phyloP scores from a whole-genome alignment of 2,329 filamentous ascomycete species.

The Xylariaceae sp. region DNA sequence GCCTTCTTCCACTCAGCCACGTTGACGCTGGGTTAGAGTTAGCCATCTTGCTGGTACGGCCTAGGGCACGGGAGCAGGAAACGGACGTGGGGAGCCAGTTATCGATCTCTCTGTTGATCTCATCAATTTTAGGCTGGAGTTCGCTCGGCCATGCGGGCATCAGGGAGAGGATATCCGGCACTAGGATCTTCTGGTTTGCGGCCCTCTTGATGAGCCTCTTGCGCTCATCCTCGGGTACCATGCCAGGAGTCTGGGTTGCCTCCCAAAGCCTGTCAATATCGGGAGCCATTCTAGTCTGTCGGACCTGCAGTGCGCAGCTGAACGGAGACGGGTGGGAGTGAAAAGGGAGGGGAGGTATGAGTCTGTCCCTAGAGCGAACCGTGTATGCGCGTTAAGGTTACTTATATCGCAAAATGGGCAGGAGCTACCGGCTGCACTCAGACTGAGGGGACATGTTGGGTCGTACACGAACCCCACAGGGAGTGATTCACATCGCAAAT shows the following conservation, averaged over 20 bases:
- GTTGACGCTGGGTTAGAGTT: conserved; percentile 19
- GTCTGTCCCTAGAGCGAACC: too few species aligned
- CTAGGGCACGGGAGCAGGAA: neutral
- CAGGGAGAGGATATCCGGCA: conserved; percentile 25
- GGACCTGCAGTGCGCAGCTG: neutral
- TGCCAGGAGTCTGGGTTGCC: neutral
- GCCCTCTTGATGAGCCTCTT: conserved; percentile 22
- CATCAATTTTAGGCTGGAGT: conserved; percentile 24
- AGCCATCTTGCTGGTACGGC: conserved; percentile 1
- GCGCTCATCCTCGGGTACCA: conserved; percentile 18
- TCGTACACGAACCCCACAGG: too few species aligned
- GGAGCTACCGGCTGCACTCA: too few species aligned
- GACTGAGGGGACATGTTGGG: too few species aligned
- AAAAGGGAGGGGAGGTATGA: neutral
- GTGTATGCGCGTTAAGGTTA: too few species aligned
- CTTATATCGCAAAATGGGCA: too few species aligned
- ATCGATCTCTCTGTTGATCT: conserved; percentile 25
- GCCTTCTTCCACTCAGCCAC: conserved; percentile 24
- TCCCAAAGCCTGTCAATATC: conserved; percentile 17
- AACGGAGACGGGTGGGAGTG: neutral
- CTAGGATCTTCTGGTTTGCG: conserved; percentile 22
- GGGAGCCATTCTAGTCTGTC: conserved; percentile 17
- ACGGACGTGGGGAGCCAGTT: conserved; percentile 25
- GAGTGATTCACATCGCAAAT: too few species aligned
- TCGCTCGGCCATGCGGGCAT: conserved; percentile 27